These are phyloP conservation scores for Hypoxylon sp. DNA, from an alignment of 2,329 filamentous ascomycete species.

Conservation along the genomic window DNA sequence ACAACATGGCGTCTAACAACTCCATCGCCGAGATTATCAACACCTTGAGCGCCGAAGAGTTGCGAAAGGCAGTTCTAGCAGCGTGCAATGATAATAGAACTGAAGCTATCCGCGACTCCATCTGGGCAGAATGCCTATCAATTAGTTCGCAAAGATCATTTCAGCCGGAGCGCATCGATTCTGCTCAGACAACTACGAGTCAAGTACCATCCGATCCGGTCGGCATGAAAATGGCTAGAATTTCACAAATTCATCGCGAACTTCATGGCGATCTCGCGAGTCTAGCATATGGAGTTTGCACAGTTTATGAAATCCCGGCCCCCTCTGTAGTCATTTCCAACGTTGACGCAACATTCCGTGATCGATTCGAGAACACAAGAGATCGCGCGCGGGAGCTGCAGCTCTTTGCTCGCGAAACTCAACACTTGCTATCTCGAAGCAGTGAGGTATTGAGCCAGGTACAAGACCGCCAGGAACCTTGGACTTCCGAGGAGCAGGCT, in stretches of 20 bases:
- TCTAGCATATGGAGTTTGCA: conserved; percentile 17
- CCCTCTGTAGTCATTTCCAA: background rate
- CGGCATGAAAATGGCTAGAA: background rate
- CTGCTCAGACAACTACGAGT: background rate
- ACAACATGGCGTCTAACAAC: conserved; percentile 1
- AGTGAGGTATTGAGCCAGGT: conserved; percentile 2
- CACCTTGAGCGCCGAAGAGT: background rate
- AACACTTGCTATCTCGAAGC: conserved; percentile 2
- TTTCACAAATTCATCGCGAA: conserved; percentile 3
- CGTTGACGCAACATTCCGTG: background rate
- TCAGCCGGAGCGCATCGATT: too few relatives aligned
- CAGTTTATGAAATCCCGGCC: background rate
- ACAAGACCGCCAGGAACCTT: background rate
- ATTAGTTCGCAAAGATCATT: background rate
- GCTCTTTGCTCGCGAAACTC: background rate
- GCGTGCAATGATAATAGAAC: conserved; percentile 1
- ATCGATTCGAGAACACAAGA: conserved; percentile 1
- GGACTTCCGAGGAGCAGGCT: background rate
- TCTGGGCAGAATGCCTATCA: conserved; percentile 1
- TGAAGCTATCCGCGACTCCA: conserved; percentile 1
- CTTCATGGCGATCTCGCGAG: conserved; percentile 5
- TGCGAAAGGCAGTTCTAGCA: background rate
- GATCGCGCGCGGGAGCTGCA: conserved; percentile 1
- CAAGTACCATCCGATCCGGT: background rate
- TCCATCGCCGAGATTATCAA: background rate